Base-by-base conservation (phyloP, 2,329 filamentous ascomycete genomes). In the Torrubiella hemipterigena region DNA sequence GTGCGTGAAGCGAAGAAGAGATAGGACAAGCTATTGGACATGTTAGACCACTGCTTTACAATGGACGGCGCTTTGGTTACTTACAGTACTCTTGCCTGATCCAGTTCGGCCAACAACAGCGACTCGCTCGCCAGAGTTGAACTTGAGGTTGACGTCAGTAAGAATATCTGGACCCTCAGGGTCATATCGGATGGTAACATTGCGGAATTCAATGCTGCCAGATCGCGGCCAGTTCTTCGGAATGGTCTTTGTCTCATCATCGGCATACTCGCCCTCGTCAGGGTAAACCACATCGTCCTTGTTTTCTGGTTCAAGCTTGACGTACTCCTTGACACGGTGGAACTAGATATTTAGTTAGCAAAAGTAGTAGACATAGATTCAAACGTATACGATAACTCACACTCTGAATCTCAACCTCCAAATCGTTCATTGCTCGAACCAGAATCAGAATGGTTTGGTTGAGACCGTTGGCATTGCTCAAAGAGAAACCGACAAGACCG, bases 91-190 rank as follows among this genome's bases (percentile, higher is more conserved):
- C 54, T 93, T 93, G 4, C 85, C 85, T 5, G 80, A 85, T 0
- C 81, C 77, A 0, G 84, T 93, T 8, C 84, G 73, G 3, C 85
- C 85, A 9, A 87, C 80, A 14, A 93, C 67, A 1, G 83, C 84
- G 1, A 82, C 82, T 30, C 80, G 78, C 32, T 81, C 79, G 1
- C 84, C 82, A 0, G 78, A 80, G 10, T 55, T 58, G 38, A 71
- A 66, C 20, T 57, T 59, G 27, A 71, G 54, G 37, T 59, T 68
- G 31, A 72, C 50, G 20, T 66, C 49, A 16, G 63, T 64, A 13
- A 72, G 52, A 25, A 72, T 63, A 33, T 68, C 56, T 28, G 58
- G 54, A 13, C 63, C 52, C 35, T 67, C 50, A 17, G 53, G 33
- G 35, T 64, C 49, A 40, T 67, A 67, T 27, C 63, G 59, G 21